Evolutionary conservation across 1,139 yeast genomes (phyloP).

Genomic region (Eremothecium coryli): DNA sequence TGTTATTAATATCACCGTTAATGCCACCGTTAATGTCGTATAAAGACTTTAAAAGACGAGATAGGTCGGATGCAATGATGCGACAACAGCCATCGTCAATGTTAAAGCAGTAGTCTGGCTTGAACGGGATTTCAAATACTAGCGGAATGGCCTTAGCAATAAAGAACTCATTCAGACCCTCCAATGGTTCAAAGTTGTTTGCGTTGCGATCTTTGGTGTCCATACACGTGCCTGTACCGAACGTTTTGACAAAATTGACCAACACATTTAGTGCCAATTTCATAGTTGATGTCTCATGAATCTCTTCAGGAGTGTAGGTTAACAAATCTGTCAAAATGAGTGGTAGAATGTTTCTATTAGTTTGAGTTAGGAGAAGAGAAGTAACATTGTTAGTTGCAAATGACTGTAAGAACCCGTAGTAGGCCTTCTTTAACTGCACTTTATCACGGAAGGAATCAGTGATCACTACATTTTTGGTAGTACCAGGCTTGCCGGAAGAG

Average conservation of each 20-base stretch:
- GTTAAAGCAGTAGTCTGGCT: conserved; percentile 49
- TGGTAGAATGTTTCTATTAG: conserved; percentile 56
- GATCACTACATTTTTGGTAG: conserved; percentile 34
- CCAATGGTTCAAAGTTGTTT: conserved; percentile 46
- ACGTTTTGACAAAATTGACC: conserved; percentile 52
- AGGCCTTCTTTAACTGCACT: conserved; percentile 55
- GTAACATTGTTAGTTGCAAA: conserved; percentile 71
- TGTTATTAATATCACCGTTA: conserved; percentile 26
- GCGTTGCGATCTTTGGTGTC: conserved; percentile 48
- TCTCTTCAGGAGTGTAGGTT: conserved; percentile 56
- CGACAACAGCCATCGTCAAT: conserved; percentile 73
- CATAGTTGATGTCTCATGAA: conserved; percentile 43
- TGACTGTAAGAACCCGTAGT: conserved; percentile 58
- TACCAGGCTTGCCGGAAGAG: conserved; percentile 13
- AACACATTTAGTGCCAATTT: conserved; percentile 65
- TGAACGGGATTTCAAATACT: conserved; percentile 72
- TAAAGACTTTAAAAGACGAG: conserved; percentile 58
- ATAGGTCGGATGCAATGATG: conserved; percentile 64
- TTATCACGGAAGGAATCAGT: conserved; percentile 50
- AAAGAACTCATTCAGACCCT: conserved; percentile 62
- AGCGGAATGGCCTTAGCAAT: conserved; percentile 61
- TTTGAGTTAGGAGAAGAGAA: conserved; percentile 61
- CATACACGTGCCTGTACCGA: conserved; percentile 61
- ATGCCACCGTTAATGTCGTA: conserved; percentile 31
- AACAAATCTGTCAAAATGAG: conserved; percentile 56